phyloP scores from a whole-genome alignment of 2,329 filamentous ascomycete species.

The Pestalotiopsis fici region DNA sequence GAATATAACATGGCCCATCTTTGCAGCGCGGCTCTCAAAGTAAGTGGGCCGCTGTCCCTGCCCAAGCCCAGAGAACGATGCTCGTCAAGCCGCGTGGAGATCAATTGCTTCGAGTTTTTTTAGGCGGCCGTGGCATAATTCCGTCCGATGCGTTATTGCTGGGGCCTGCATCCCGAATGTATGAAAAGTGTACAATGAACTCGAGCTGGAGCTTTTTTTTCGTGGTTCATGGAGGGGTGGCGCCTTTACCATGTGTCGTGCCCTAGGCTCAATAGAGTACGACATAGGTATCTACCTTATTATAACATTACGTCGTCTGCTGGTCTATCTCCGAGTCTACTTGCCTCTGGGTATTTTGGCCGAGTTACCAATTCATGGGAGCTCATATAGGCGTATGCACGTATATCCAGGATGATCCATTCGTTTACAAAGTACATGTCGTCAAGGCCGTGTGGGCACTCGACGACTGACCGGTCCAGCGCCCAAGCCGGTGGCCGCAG shows the following conservation, averaged over 20 bases:
- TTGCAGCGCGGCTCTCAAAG: slow-evolving; percentile 2
- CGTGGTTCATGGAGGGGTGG: too few relatives aligned
- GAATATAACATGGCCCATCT: not conserved
- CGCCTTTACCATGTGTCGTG: too few relatives aligned
- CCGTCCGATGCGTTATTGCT: not conserved
- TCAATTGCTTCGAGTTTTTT: slow-evolving; percentile 3
- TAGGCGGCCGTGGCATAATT: not conserved
- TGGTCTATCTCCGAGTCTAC: not conserved
- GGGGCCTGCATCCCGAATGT: not conserved
- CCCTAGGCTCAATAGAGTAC: too few relatives aligned
- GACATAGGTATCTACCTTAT: not conserved
- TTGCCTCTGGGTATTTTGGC: not conserved
- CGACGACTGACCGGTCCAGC: not conserved
- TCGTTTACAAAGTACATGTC: not conserved
- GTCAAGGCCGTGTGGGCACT: not conserved
- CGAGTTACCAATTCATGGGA: not conserved
- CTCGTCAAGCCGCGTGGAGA: not conserved
- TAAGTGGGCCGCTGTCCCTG: not conserved
- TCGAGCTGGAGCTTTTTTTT: not conserved
- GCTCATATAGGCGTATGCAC: not conserved
- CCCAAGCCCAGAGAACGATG: not conserved
- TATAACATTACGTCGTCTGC: not conserved
- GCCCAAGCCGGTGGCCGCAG: not conserved
- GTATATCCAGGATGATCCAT: not conserved
- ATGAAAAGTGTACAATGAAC: not conserved